Base-by-base conservation (phyloP, 805 yeast species). In the Zygoascus bituminiphila region DNA sequence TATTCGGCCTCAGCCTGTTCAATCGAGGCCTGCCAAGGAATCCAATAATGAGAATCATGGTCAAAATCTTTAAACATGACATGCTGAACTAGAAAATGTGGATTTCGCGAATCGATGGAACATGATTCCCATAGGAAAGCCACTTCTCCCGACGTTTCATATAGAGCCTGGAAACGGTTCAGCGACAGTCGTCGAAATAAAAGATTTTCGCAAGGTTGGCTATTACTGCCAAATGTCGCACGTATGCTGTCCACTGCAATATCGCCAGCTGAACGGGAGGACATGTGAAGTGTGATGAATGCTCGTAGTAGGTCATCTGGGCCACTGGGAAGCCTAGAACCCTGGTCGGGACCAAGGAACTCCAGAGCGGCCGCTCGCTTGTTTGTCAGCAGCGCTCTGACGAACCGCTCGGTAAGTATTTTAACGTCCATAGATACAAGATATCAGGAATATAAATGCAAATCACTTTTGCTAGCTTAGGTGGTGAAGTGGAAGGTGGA, bases 121-220 rank as follows among this genome's bases (percentile, higher is more conserved):
- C 43, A 42, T 10, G 58, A 56, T 35, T 55, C 59, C 59, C 58
- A 56, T n/a, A 57, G 44, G 24, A 57, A 51, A 24, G 49, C 55
- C 15, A 55, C 45, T 1, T 51, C 53, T 3, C 31, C 41, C 2
- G 41, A 20, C 1, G 49, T 43, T 19, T 44, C 44, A 19, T 46
- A 46, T 19, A 42, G 42, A 2, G 56, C 57, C 42, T 57, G 59
- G 1, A 56, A 14, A 9, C 51, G 41, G 21, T 49, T 44, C n/a
- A 47, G 22, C 2, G 54, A 43, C 6, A 56, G 15, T 22, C 54
- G 42, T 14, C 59, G 39, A 38, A 42, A 54, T n/a, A 14, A 4
- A 15, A 41, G 17, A 15, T 14, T n/a, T 10, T 12, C 3, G 14
- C 22, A 5, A 6, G 26, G 22, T 3, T 17, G 35, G 7, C 9